Percentiles rank a stretch among this genome's conserved stretches.
These are phyloP conservation scores for Penstemon newberryi DNA, from an alignment of 257 asterid species.

Conservation along the genomic window DNA sequence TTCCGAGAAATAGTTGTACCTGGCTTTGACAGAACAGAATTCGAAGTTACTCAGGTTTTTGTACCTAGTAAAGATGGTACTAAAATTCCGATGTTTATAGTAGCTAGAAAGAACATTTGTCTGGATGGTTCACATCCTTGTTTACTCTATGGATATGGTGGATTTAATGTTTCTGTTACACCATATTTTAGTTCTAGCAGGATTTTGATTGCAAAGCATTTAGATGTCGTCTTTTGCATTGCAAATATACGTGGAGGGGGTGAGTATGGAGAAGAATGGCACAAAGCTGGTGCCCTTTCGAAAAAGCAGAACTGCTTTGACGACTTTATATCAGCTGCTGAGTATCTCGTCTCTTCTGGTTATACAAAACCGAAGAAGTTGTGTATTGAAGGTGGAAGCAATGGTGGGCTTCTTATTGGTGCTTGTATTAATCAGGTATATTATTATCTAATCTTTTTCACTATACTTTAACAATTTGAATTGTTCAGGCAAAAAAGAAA, in stretches of 20 bases:
- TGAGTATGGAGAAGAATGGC: slow-evolving; percentile 79
- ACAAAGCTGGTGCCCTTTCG: slow-evolving; percentile 59
- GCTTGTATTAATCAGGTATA: slow-evolving; percentile 69
- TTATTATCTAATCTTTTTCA: neutral
- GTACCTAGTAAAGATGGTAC: slow-evolving; percentile 59
- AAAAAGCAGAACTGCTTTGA: slow-evolving; percentile 62
- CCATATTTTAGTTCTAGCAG: slow-evolving; percentile 51
- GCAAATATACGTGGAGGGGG: slow-evolving; percentile 79
- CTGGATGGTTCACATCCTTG: slow-evolving; percentile 65
- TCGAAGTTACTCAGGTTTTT: slow-evolving; percentile 52
- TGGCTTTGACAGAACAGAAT: slow-evolving; percentile 54
- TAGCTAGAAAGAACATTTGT: slow-evolving; percentile 46
- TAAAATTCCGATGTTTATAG: slow-evolving; percentile 55
- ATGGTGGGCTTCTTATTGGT: slow-evolving; percentile 69
- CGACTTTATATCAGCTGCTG: slow-evolving; percentile 55
- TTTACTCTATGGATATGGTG: slow-evolving; percentile 61
- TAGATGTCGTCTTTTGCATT: slow-evolving; percentile 49
- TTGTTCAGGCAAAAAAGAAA: neutral
- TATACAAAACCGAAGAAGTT: slow-evolving; percentile 55
- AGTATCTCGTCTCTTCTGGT: slow-evolving; percentile 56
- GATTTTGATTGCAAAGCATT: slow-evolving; percentile 46
- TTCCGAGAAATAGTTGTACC: slow-evolving; percentile 54
- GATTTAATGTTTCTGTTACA: slow-evolving; percentile 49
- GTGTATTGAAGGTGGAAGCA: slow-evolving; percentile 76
- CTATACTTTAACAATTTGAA: neutral